phyloP scores from a whole-genome alignment of 176 grass and related monocot genomes.

The Oryza longistaminata region DNA sequence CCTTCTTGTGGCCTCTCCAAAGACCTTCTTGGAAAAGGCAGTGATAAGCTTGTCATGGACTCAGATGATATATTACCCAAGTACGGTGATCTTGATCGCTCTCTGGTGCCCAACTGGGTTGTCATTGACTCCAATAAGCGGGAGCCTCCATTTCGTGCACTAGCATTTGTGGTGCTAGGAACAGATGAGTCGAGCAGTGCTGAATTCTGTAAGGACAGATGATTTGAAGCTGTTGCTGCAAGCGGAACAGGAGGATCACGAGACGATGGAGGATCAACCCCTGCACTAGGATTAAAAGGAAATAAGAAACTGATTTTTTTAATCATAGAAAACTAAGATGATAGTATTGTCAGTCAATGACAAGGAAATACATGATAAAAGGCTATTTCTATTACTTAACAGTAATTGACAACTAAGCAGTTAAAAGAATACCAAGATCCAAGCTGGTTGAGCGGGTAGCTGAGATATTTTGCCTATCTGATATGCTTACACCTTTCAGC shows the following conservation, averaged over 20 bases:
- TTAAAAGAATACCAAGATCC: constrained; percentile 84
- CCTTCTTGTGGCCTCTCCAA: constrained; percentile 66
- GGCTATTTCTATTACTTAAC: constrained; percentile 28
- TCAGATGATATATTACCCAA: constrained; percentile 62
- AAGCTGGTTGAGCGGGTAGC: constrained; percentile 75
- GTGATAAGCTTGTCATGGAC: constrained; percentile 62
- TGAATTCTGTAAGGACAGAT: constrained; percentile 62
- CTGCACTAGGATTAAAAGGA: constrained; percentile 75
- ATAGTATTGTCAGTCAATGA: neutral
- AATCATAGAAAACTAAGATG: neutral
- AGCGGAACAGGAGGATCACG: constrained; percentile 77
- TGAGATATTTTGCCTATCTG: constrained; percentile 76
- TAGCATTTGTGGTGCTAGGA: constrained; percentile 49
- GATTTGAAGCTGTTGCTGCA: constrained; percentile 63
- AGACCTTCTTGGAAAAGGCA: constrained; percentile 76
- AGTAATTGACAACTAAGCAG: constrained; percentile 40
- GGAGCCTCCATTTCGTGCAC: constrained; percentile 76
- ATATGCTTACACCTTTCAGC: constrained; percentile 78
- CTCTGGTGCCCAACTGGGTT: constrained; percentile 58
- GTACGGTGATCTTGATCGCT: constrained; percentile 76
- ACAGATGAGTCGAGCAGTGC: constrained; percentile 66
- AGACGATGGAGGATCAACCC: constrained; percentile 87
- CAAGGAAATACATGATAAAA: constrained; percentile 14
- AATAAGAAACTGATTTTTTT: constrained; percentile 44
- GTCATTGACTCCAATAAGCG: constrained; percentile 56